phyloP scores from a whole-genome alignment of 371 early-diverging fungal genomes.

The Mucor piriformis region DNA sequence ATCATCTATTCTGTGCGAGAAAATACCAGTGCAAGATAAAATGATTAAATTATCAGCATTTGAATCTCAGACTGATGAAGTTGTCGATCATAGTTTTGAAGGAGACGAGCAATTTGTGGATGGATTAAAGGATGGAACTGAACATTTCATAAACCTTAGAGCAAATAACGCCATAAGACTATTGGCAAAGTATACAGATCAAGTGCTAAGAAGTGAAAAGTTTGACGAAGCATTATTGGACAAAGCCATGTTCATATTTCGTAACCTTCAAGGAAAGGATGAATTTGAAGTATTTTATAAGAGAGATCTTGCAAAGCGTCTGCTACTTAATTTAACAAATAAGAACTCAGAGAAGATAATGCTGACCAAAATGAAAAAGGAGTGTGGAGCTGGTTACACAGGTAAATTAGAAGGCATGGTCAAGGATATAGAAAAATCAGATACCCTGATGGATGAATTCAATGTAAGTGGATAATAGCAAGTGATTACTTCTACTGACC shows the following conservation, averaged over 20 bases:
- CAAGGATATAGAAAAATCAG: slow-evolving; percentile 83
- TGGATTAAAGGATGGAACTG: slow-evolving; percentile 81
- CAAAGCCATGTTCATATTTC: slow-evolving; percentile 39
- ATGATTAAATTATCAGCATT: slow-evolving; percentile 52
- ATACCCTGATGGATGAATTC: slow-evolving; percentile 69
- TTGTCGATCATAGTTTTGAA: slow-evolving; percentile 71
- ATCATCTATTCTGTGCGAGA: slow-evolving; percentile 28
- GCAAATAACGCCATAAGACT: slow-evolving; percentile 85
- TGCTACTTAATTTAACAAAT: slow-evolving; percentile 72
- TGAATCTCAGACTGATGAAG: slow-evolving; percentile 68
- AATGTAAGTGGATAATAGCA: slow-evolving; percentile 39
- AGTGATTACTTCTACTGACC: not conserved
- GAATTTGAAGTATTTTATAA: slow-evolving; percentile 94
- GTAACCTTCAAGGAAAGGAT: slow-evolving; percentile 71
- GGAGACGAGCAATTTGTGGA: slow-evolving; percentile 64
- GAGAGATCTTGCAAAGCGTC: slow-evolving; percentile 86
- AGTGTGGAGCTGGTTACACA: slow-evolving; percentile 89
- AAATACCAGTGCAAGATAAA: slow-evolving; percentile 23
- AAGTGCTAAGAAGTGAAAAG: slow-evolving; percentile 29
- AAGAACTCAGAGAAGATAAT: slow-evolving; percentile 85
- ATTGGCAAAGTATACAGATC: slow-evolving; percentile 53
- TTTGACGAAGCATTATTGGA: slow-evolving; percentile 39
- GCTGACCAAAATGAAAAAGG: slow-evolving; percentile 82
- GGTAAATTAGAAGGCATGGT: slow-evolving; percentile 95
- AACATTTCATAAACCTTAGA: slow-evolving; percentile 79